Conservation (phyloP, 2,329 filamentous ascomycete species). For the Immersiporthe knoxdaviesiana region DNA sequence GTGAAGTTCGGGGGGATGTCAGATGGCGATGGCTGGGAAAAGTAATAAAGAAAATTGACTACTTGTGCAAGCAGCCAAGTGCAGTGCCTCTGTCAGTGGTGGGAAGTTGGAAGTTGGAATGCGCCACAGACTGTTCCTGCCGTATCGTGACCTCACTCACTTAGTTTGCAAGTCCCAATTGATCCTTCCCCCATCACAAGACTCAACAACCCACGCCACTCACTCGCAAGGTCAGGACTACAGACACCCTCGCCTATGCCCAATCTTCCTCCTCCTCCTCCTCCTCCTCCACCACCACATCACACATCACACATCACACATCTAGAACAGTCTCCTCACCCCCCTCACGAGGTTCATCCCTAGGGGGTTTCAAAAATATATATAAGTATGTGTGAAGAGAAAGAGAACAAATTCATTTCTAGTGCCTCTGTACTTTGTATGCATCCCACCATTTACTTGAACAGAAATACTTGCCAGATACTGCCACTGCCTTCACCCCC, state of each 20-base stretch:
- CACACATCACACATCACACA: background rate
- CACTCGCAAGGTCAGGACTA: background rate
- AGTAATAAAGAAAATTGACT: background rate
- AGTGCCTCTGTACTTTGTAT: too few relatives aligned
- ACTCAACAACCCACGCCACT: background rate
- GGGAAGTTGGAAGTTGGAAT: background rate
- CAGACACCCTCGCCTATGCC: slow-evolving; percentile 5
- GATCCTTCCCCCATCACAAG: background rate
- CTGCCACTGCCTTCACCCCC: background rate
- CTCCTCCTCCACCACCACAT: background rate
- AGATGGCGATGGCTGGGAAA: background rate
- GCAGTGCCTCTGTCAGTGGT: background rate
- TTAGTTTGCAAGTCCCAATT: background rate
- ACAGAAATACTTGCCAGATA: background rate
- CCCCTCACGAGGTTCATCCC: background rate
- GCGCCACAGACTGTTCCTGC: background rate
- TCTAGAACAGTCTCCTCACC: background rate
- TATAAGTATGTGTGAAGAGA: background rate
- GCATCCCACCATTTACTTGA: background rate
- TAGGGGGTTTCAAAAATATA: background rate
- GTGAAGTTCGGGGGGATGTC: background rate
- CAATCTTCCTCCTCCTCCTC: background rate
- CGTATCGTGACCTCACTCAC: background rate
- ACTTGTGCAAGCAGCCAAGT: background rate
- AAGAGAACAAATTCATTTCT: background rate